Evolutionary conservation across 192 early-diverging fungal species (phyloP), one percentile per base, ranked within the genome.

Genomic region (Glomus cerebriforme): DNA sequence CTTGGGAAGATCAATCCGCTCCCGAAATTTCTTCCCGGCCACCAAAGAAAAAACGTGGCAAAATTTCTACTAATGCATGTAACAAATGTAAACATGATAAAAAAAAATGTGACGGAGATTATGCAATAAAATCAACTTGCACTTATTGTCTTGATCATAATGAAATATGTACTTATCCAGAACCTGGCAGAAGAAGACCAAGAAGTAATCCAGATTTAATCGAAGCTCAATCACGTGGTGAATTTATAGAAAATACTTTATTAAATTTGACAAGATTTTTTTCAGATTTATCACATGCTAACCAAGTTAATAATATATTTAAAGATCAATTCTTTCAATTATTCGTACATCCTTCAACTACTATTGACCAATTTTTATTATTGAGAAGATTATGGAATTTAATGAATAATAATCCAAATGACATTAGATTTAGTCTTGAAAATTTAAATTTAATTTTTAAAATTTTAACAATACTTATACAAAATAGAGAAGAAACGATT

Each of bases 41-140:
- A 54, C 19, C 2, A 54, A 54, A 54, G 49, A 54, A 54, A 6
- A 54, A 54, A 54, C 13, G 49, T 6, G 49, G 62, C 1, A 63
- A 63, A 63, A 63, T 63, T 27, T 24, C 62, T 63, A 9, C 12
- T 12, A 63, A 63, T 27, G 62, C 62, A 12, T 63, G 62, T 63
- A 63, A 63, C 15, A 63, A 63, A 27, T 63, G 62, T 63, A 24
- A 63, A 63, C n/a, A 13, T 27, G 27, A 27, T 63, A 63, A 63
- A 19, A 63, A 63, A 63, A 63, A 63, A 19, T 63, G 62, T 29
- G 62, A 63, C 27, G 62, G 62, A 29, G 6, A 63, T 63, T 63
- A 27, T 63, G n/a, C 27, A 13, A 63, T 15, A 63, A 2, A 27
- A 27, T 63, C 62, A 27, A 29, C 62, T 27, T 63, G 62, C 27